Conservation (phyloP, 2,329 filamentous ascomycete species). For the Calonectria multiphialidica region DNA sequence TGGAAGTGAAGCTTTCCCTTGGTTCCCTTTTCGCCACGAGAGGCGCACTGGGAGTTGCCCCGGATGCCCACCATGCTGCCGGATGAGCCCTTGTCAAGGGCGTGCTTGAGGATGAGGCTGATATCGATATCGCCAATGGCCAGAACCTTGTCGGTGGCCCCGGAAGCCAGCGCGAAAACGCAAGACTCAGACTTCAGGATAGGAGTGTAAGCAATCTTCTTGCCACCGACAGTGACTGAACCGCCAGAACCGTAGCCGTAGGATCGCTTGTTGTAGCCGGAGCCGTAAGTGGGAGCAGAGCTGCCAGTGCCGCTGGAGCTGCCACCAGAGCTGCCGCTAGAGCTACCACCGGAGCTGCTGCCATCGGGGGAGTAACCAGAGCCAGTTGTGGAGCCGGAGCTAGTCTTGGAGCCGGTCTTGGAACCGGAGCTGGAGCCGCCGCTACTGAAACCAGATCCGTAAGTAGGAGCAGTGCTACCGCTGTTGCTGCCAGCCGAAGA, state of each 20-base stretch:
- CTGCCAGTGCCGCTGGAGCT: background rate
- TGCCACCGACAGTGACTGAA: background rate
- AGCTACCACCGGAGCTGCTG: too few species aligned
- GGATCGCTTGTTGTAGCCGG: background rate
- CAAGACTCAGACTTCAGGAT: constrained; percentile 21
- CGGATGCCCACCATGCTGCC: constrained; percentile 9
- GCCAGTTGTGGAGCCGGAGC: too few species aligned
- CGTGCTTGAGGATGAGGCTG: constrained; percentile 31
- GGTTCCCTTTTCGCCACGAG: background rate
- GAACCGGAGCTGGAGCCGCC: too few species aligned
- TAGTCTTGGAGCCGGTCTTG: too few species aligned
- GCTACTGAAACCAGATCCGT: too few species aligned
- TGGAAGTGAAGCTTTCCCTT: constrained; percentile 18
- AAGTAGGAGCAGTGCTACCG: too few species aligned
- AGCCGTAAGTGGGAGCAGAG: background rate
- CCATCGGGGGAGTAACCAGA: too few species aligned
- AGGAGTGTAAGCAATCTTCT: constrained; percentile 7
- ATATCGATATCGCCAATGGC: constrained; percentile 42
- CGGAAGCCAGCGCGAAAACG: constrained; percentile 18
- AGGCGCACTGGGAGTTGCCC: constrained; percentile 12
- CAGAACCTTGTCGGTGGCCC: constrained; percentile 20
- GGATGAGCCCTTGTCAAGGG: constrained; percentile 15
- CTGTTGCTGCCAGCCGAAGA: background rate
- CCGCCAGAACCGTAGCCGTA: background rate
- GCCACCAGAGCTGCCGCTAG: too few species aligned